Base-by-base conservation (phyloP, 768 basidiomycete genomes). In the Piloderma croceum region DNA sequence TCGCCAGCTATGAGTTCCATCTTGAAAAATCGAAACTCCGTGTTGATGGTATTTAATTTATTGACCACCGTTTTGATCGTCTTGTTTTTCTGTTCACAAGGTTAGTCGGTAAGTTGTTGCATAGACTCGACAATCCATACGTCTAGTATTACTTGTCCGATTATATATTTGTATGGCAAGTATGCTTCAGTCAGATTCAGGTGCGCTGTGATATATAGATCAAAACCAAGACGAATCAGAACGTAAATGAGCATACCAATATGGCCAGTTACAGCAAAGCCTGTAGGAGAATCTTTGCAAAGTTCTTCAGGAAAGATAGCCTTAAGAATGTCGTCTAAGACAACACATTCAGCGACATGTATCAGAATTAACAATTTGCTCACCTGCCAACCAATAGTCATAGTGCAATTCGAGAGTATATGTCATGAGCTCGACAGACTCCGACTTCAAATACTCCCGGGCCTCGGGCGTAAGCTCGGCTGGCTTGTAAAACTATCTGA, bases 1-100 rank as follows among this genome's bases (percentile, higher is more conserved):
- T 93, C 85, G 1, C 96, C 96, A 0, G 94, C 96, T 29, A 99
- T 69, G 5, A 98, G 69, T 52, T 99, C 96, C 96, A 99, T 98
- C 51, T 86, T 73, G 60, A 99, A 99, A 48, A 92, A 84, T 15
- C 96, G 81, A 59, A 92, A 99, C 57, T 83, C 70, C 20, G 70
- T 79, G 54, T 91, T 79, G 39, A 97, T 97, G 27, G 63, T 78
- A 49, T 93, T 78, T 24, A 96, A 65, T 62, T 98, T 99, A 68
- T 99, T 97, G 29, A 99, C 92, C 3, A 98, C 91, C 0, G 94
- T 98, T 51, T 73, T 74, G 29, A 94, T 69, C 18, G 64, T 64
- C 17, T 74, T 73, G 57, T 91, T 92, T 88, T 99, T 98, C 92
- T 96, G 48, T 7, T 31, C 3, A 9, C 29, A 22, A 7, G 23